These are phyloP conservation scores for Ganoderma sinense DNA, from an alignment of 1,284 basidiomycete genomes.

Conservation along the genomic window DNA sequence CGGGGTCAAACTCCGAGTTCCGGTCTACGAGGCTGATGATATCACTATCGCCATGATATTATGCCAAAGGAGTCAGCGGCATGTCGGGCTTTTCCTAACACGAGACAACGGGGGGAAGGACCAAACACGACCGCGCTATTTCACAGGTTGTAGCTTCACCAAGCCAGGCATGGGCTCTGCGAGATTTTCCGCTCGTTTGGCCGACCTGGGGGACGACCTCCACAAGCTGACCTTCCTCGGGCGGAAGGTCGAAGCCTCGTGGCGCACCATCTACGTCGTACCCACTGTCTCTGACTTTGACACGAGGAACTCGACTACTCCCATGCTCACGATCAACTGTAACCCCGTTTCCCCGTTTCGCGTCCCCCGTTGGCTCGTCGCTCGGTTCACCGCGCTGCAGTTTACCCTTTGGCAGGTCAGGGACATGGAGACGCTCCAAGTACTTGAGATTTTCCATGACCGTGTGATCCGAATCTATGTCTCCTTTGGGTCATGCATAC, in stretches of 20 bases:
- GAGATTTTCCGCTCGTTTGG: neutral
- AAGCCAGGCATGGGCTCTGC: neutral
- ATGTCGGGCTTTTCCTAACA: conserved; percentile 1
- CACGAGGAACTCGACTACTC: neutral
- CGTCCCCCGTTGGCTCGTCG: neutral
- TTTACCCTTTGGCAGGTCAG: neutral
- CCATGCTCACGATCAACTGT: neutral
- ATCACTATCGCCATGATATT: conserved; percentile 3
- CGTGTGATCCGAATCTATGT: too few species aligned
- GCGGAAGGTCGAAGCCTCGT: neutral
- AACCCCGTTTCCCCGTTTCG: neutral
- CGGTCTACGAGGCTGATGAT: neutral
- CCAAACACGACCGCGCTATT: neutral
- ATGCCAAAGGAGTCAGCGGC: neutral
- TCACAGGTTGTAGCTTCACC: neutral
- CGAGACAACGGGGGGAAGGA: neutral
- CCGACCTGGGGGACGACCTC: neutral
- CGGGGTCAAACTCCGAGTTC: conserved; percentile 2
- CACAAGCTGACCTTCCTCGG: conserved; percentile 7
- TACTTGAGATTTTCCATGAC: too few species aligned
- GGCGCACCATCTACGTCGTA: conserved; percentile 9
- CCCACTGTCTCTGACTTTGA: neutral
- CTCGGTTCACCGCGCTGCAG: neutral
- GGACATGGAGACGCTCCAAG: too few species aligned
- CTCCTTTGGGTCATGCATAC: too few species aligned